Percentiles rank a stretch among this genome's conserved stretches.
phyloP scores from a whole-genome alignment of 345 rosid species.

The Gossypium turneri region DNA sequence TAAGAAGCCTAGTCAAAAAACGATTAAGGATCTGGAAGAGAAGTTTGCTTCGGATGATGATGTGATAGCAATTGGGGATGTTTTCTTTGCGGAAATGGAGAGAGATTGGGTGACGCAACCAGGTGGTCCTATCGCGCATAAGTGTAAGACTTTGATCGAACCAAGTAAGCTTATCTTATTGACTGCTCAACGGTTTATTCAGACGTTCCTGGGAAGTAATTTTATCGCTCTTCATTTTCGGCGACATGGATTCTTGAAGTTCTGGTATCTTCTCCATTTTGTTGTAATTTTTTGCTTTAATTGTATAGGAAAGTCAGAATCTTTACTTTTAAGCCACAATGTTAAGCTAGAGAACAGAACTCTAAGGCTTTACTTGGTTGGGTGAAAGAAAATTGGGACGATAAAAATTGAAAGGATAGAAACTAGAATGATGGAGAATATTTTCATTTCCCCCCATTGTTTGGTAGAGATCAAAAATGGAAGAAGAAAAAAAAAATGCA shows the following conservation, averaged over 20 bases:
- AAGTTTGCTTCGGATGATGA: conserved; percentile 59
- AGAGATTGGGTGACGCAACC: conserved; percentile 76
- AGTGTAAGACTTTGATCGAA: conserved; percentile 83
- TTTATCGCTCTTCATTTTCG: conserved; percentile 85
- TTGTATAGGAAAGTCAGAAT: neutral
- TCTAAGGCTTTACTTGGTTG: too few species aligned
- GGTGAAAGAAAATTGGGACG: too few species aligned
- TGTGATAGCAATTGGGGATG: conserved; percentile 87
- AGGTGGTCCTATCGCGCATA: conserved; percentile 86
- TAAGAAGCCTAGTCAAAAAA: conserved; percentile 56
- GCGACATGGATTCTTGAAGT: conserved; percentile 92
- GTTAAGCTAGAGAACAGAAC: neutral
- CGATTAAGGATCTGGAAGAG: conserved; percentile 58
- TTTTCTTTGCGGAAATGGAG: conserved; percentile 74
- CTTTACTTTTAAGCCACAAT: neutral
- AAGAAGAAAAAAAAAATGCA: too few species aligned
- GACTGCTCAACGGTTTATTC: conserved; percentile 87
- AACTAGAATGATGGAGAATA: too few species aligned
- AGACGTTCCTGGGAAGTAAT: conserved; percentile 86
- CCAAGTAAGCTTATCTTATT: conserved; percentile 71
- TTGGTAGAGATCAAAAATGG: too few species aligned
- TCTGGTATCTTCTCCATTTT: conserved; percentile 51
- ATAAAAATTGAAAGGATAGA: too few species aligned
- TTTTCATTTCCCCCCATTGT: too few species aligned
- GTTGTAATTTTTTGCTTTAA: neutral